A percentile compares a stretch with the other conserved stretches of the same genome.
Conservation (phyloP, 192 early-diverging fungal genomes). For the Coemansia asiatica region DNA sequence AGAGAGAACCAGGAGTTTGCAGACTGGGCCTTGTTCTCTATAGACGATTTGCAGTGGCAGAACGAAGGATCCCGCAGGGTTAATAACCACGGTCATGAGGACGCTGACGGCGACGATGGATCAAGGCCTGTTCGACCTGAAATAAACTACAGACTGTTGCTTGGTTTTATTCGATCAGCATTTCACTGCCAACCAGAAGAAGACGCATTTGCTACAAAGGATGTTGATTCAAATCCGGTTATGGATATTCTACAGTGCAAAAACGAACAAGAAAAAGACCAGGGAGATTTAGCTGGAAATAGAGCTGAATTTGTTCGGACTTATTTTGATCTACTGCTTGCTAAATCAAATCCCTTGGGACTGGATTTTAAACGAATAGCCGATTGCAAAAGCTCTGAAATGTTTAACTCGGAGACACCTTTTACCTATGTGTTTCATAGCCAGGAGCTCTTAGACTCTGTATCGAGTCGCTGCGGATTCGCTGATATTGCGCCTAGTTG, state of each 20-base stretch:
- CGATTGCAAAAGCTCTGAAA: background rate
- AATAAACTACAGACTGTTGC: conserved; percentile 32
- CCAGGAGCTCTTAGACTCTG: conserved; percentile 5
- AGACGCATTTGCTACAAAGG: background rate
- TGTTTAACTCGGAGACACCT: background rate
- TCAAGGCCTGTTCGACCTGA: conserved; percentile 34
- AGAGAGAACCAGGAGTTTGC: conserved; percentile 43
- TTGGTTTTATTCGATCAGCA: conserved; percentile 31
- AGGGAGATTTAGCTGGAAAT: background rate
- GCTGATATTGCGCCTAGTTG: conserved; percentile 13
- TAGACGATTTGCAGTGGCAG: conserved; percentile 47
- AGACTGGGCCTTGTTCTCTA: conserved; percentile 40
- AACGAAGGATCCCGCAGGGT: conserved; percentile 33
- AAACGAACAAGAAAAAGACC: too few species aligned
- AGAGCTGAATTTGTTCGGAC: background rate
- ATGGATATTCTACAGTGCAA: conserved; percentile 6
- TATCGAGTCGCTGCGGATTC: background rate
- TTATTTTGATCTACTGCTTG: conserved; percentile 27
- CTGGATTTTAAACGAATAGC: conserved; percentile 2
- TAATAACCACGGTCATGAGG: conserved; percentile 12
- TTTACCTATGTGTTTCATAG: conserved; percentile 32
- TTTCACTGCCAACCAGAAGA: conserved; percentile 16
- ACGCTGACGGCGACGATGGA: conserved; percentile 31
- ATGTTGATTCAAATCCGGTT: background rate
- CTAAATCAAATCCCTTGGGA: background rate